Evolutionary conservation across 495 filamentous ascomycete species (phyloP).

Genomic region (Podospora didyma): DNA sequence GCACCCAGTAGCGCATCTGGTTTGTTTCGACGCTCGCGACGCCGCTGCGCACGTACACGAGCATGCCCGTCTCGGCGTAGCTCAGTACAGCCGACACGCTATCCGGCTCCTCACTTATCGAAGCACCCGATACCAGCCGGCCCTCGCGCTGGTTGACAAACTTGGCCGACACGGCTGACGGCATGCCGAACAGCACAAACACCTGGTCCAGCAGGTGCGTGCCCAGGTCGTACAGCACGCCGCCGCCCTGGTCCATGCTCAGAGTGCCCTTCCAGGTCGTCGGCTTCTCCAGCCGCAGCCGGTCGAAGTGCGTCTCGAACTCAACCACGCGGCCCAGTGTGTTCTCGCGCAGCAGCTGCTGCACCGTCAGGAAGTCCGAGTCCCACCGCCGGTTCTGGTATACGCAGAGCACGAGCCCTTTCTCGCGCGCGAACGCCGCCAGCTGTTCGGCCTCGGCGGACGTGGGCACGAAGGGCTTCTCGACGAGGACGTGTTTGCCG

Average conservation of each 20-base stretch:
- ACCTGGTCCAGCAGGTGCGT: slow-evolving; percentile 81
- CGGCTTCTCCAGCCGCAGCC: slow-evolving; percentile 58
- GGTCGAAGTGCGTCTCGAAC: slow-evolving; percentile 78
- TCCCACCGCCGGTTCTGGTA: slow-evolving; percentile 91
- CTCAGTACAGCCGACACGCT: slow-evolving; percentile 64
- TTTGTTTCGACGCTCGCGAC: slow-evolving; percentile 66
- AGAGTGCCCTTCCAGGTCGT: slow-evolving; percentile 67
- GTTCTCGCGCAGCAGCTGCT: slow-evolving; percentile 52
- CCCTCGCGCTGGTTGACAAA: slow-evolving; percentile 62
- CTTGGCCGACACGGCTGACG: slow-evolving; percentile 62
- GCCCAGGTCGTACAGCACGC: slow-evolving; percentile 78
- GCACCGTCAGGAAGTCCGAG: slow-evolving; percentile 76
- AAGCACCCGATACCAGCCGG: slow-evolving; percentile 32
- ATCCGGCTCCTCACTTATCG: slow-evolving; percentile 63
- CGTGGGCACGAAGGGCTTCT: slow-evolving; percentile 85
- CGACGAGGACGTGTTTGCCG: slow-evolving; percentile 81
- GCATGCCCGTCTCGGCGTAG: slow-evolving; percentile 53
- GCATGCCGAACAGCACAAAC: slow-evolving; percentile 73
- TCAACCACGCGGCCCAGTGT: slow-evolving; percentile 67
- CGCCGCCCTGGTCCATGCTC: slow-evolving; percentile 58
- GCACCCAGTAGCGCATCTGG: slow-evolving; percentile 76
- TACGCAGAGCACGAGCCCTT: slow-evolving; percentile 63
- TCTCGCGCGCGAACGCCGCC: slow-evolving; percentile 57
- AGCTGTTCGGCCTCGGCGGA: slow-evolving; percentile 67
- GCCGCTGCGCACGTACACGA: slow-evolving; percentile 65